These are phyloP conservation scores for Aspergillus pseudoterreus DNA, from an alignment of 2,329 filamentous ascomycete genomes.

Conservation along the genomic window DNA sequence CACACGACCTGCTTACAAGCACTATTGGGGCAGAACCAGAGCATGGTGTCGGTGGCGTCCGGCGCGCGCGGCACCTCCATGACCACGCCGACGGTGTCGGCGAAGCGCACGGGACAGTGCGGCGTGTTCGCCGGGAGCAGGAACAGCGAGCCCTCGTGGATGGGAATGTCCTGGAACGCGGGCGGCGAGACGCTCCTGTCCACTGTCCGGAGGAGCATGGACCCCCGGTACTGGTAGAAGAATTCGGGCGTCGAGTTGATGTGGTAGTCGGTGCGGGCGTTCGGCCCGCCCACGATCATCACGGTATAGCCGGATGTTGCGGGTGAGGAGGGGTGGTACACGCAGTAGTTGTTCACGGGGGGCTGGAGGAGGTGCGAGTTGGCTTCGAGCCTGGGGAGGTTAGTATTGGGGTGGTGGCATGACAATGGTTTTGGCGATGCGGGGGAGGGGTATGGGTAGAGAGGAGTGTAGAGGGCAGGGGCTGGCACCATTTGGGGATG, in stretches of 20 bases:
- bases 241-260: constrained; percentile 95
- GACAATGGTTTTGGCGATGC: background rate
- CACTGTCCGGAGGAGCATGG: constrained; percentile 90
- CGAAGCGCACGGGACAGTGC: constrained; percentile 92
- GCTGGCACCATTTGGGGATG: constrained; percentile 43
- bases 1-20: constrained; percentile 70
- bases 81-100: constrained; percentile 88
- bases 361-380: constrained; percentile 91
- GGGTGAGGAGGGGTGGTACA: constrained; percentile 64
- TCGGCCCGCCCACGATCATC: constrained; percentile 89
- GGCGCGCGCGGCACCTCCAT: constrained; percentile 78
- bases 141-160: constrained; percentile 91
- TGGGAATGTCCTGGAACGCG: constrained; percentile 77
- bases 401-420: background rate
- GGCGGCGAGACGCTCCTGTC: constrained; percentile 54
- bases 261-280: constrained; percentile 95
- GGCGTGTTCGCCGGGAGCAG: constrained; percentile 90
- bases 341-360: constrained; percentile 95
- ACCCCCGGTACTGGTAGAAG: constrained; percentile 95
- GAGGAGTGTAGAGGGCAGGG: background rate
- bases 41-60: constrained; percentile 69
- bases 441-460: background rate
- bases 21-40: constrained; percentile 77
- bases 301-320: constrained; percentile 93
- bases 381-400: constrained; percentile 68